A percentile compares a stretch with the other conserved stretches of the same genome.
Conservation (phyloP, 495 filamentous ascomycete genomes). For the Melanomma pulvis-pyrius region DNA sequence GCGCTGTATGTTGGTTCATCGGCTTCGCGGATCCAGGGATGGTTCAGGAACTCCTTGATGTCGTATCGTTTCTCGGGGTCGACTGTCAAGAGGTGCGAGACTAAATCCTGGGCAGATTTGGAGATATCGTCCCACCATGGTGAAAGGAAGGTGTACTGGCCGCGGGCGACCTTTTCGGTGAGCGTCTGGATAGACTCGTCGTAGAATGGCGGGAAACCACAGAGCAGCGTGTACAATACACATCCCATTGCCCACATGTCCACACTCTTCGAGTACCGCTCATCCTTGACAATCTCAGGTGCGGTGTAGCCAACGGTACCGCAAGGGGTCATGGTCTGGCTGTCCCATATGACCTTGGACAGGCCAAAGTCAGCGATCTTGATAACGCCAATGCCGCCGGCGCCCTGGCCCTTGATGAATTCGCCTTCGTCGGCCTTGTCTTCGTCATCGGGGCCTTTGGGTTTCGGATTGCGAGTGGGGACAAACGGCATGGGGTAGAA, state of each 20-base stretch:
- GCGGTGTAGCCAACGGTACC: constrained; percentile 98
- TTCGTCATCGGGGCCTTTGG: constrained; percentile 81
- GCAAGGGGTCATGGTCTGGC: constrained; percentile 98
- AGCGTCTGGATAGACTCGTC: constrained; percentile 96
- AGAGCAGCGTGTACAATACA: constrained; percentile 94
- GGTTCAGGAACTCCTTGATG: constrained; percentile 83
- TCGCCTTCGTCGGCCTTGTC: constrained; percentile 98
- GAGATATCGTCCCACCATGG: constrained; percentile 99
- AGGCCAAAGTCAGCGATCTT: constrained; percentile 98
- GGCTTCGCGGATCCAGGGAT: constrained; percentile 85
- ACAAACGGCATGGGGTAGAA: constrained; percentile 85
- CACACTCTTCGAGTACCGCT: constrained; percentile 96
- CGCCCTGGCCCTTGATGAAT: constrained; percentile 77
- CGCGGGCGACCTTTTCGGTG: constrained; percentile 95
- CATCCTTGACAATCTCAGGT: constrained; percentile 99
- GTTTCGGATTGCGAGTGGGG: constrained; percentile 77
- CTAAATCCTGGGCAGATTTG: constrained; percentile 89
- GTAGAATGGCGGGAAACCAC: constrained; percentile 98
- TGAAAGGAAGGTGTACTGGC: constrained; percentile 96
- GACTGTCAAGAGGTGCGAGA: constrained; percentile 89
- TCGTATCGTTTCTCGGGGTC: constrained; percentile 89
- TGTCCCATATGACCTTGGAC: constrained; percentile 98
- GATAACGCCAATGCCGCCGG: constrained; percentile 92
- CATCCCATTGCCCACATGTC: constrained; percentile 99
- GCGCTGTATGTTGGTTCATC: constrained; percentile 78